Evolutionary conservation across 768 basidiomycete genomes (phyloP).

Genomic region (Suillus subaureus): DNA sequence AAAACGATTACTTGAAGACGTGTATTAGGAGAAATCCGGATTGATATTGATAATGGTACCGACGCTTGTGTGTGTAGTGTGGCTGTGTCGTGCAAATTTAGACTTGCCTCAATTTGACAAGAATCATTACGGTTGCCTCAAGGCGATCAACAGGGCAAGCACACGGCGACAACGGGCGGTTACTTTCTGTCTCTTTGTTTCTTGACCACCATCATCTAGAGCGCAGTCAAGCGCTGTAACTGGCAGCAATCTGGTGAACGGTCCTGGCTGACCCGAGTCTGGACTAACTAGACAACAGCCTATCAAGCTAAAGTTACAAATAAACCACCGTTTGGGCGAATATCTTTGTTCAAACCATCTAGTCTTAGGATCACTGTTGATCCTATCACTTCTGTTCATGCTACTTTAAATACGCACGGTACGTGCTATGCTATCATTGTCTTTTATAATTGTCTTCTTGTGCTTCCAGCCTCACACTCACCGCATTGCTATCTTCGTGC

Average conservation of each 20-base stretch:
- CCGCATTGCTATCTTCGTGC: slow-evolving; percentile 24
- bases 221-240: neutral
- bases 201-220: slow-evolving; percentile 8
- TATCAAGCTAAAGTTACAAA: neutral
- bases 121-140: neutral
- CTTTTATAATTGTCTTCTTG: slow-evolving; percentile 11
- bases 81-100: slow-evolving; percentile 3
- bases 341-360: neutral
- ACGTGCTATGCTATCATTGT: slow-evolving; percentile 16
- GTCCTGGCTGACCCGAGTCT: slow-evolving; percentile 4
- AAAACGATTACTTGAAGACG: no score
- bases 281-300: neutral
- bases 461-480: slow-evolving; percentile 25
- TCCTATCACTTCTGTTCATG: slow-evolving; percentile 9
- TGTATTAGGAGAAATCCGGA: neutral
- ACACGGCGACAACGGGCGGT: slow-evolving; percentile 2
- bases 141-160: slow-evolving; percentile 3
- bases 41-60: neutral
- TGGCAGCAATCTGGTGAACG: neutral
- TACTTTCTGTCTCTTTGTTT: neutral
- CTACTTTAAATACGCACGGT: slow-evolving; percentile 27
- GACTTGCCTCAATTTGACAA: neutral
- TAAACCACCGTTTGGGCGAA: neutral
- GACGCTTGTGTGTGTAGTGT: neutral
- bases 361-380: slow-evolving; percentile 5